Evolutionary conservation across 2,329 filamentous ascomycete genomes (phyloP).

Genomic region (Verticillium nonalfalfae): DNA sequence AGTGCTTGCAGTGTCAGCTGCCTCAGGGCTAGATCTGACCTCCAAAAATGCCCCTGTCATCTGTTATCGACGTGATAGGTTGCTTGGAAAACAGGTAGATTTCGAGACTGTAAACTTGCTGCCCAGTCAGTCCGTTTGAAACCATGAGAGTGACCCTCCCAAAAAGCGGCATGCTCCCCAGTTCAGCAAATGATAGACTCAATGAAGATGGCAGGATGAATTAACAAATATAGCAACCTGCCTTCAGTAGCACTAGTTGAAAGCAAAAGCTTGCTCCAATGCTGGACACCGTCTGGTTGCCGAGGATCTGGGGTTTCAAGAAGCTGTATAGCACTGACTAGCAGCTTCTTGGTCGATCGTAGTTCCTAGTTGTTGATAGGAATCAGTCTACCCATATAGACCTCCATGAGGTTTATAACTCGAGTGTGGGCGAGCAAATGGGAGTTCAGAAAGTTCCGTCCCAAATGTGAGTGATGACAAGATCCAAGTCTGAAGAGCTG

Average conservation of each 20-base stretch:
- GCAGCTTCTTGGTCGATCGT: neutral
- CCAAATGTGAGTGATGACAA: neutral
- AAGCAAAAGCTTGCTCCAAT: too few relatives aligned
- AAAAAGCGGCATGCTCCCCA: neutral
- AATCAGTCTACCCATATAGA: neutral
- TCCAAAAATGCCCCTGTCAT: slow-evolving; percentile 11
- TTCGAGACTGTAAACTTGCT: neutral
- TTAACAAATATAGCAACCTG: neutral
- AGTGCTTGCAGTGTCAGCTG: neutral
- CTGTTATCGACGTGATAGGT: neutral
- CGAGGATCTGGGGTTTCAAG: neutral
- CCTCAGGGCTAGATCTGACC: neutral
- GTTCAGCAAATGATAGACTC: neutral
- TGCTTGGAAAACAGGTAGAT: neutral
- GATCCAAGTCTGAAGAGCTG: neutral
- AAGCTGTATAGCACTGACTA: neutral
- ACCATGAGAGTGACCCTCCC: too few relatives aligned
- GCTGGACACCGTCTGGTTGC: neutral
- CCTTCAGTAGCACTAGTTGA: neutral
- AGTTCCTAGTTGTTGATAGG: neutral
- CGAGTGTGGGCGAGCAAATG: neutral
- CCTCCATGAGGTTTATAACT: neutral
- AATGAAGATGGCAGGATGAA: neutral
- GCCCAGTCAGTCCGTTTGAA: neutral
- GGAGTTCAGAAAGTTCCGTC: neutral